phyloP scores from a whole-genome alignment of 1,284 basidiomycete genomes.

The Somion occarium region DNA sequence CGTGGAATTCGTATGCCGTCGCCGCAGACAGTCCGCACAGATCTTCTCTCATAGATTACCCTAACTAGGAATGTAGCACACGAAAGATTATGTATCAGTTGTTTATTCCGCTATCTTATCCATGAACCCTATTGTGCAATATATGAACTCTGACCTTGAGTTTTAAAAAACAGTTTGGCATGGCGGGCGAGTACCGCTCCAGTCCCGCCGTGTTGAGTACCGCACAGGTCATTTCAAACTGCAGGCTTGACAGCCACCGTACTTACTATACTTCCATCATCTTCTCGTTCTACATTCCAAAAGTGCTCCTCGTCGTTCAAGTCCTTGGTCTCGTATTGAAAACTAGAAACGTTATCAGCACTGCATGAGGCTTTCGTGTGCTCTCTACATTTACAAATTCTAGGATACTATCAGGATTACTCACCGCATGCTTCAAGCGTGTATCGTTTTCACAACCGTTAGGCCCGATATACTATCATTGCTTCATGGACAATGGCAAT shows the following conservation, averaged over 20 bases:
- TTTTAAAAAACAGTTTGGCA: neutral
- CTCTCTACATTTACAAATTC: too few relatives aligned
- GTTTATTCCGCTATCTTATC: neutral
- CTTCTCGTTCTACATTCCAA: neutral
- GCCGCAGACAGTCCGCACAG: too few relatives aligned
- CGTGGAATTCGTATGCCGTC: too few relatives aligned
- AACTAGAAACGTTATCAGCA: too few relatives aligned
- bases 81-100: neutral
- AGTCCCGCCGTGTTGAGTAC: slow-evolving; percentile 2
- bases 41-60: too few relatives aligned
- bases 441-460: neutral
- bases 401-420: too few relatives aligned
- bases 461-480: too few relatives aligned
- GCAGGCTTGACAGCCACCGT: neutral
- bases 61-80: too few relatives aligned
- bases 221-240: slow-evolving; percentile 2
- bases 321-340: too few relatives aligned
- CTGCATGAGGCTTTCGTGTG: too few relatives aligned
- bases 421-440: neutral
- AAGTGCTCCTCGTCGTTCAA: too few relatives aligned
- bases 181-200: neutral
- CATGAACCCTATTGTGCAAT: neutral
- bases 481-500: neutral
- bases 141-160: neutral
- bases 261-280: neutral